Base-by-base conservation (phyloP, 2,329 filamentous ascomycete species). In the Dactylella cylindrospora region DNA sequence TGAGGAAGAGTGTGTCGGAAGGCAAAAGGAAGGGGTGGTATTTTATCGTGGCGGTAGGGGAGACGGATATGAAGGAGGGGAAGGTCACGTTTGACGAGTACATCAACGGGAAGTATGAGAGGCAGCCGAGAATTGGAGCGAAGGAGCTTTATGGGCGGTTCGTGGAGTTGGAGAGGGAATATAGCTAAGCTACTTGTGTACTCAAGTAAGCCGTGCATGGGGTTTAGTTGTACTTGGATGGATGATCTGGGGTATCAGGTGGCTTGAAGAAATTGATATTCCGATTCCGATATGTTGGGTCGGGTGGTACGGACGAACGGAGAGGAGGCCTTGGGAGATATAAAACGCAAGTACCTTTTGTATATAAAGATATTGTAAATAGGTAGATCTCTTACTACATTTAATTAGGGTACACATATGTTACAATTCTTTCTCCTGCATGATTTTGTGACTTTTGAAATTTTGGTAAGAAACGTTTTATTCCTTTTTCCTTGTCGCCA, bases 1-100 rank as follows among this genome's bases (percentile, higher is more conserved):
- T 94, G 6, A 77, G 78, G 1, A 80, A 83, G 70, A 94, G 93
- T 72, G 78, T 89, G 17, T 78, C 79, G 25, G 82, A 86, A 70
- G 89, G 88, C n/a, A 84, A 80, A 66, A 71, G 73, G 40, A 85
- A 83, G 72, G 84, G 84, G 32, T 93, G 90, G 71, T 83, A 85
- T 47, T 76, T 87, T 51, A 82, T 93, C 46, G 78, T 88, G 25
- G 82, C 90, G 1, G 76, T 93, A 8, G 90, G 90, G 0, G 76
- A 81, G 23, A 78, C 78, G 52, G 83, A 90, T 67, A 72, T 86
- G 2, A 73, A 76, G n/a, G 76, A 76, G 10, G 76, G 77, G 31
- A 79, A 76, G n/a, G 75, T 90, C 25, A 79, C 70, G 22, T 77
- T 76, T 47, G 66, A 33, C 36, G 7, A 69, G 70, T 39, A 35